These are phyloP conservation scores for Penicillium atrosanguineum DNA, from an alignment of 495 filamentous ascomycete species.

Conservation along the genomic window DNA sequence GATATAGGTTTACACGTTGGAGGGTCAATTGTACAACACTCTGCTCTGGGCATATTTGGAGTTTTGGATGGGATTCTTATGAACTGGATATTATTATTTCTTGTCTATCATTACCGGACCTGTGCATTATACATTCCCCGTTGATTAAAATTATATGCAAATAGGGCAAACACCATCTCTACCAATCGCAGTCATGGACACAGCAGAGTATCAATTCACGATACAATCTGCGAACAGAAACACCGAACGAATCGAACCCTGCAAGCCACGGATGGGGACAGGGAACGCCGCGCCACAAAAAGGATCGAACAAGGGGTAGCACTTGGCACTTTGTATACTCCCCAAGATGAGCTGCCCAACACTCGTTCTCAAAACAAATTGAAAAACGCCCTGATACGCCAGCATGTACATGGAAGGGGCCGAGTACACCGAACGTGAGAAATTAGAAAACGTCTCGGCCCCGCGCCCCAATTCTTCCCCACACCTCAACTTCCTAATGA, in stretches of 20 bases:
- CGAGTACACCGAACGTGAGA: too few species aligned
- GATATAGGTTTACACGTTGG: slow-evolving; percentile 17
- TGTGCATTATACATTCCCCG: slow-evolving; percentile 6
- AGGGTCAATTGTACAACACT: slow-evolving; percentile 33
- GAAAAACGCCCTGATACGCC: slow-evolving; percentile 16
- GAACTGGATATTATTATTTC: background rate
- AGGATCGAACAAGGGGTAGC: too few species aligned
- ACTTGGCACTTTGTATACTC: background rate
- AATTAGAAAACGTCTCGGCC: background rate
- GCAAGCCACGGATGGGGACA: too few species aligned
- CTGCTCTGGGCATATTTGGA: slow-evolving; percentile 38
- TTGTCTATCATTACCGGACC: background rate
- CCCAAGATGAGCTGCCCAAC: background rate
- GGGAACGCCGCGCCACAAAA: background rate
- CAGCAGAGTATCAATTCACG: slow-evolving; percentile 10
- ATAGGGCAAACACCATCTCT: background rate
- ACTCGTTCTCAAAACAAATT: background rate
- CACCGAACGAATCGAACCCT: background rate
- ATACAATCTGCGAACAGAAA: slow-evolving; percentile 1
- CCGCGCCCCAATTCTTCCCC: background rate
- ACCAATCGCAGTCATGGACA: background rate
- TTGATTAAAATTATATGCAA: background rate
- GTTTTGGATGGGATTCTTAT: slow-evolving; percentile 16
- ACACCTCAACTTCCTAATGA: slow-evolving; percentile 2
- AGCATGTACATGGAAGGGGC: background rate